Percentiles rank a stretch among this genome's conserved stretches.
phyloP scores from a whole-genome alignment of 129 eudicot genomes.

The Artemisia tridentata region DNA sequence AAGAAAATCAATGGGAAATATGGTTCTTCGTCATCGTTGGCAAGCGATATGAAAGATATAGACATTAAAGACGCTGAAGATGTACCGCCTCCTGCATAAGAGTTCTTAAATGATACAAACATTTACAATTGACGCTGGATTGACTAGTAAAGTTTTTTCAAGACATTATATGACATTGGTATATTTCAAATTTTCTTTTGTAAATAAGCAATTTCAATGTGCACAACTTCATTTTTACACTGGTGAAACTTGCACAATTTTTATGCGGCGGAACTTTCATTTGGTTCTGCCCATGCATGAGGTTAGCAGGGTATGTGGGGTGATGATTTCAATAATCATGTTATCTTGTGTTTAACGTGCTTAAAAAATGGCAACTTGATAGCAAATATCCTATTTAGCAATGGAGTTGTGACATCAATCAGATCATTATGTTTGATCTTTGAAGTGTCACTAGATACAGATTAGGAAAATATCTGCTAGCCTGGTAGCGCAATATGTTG shows the following conservation, averaged over 20 bases:
- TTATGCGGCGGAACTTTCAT: background rate
- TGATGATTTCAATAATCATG: no score
- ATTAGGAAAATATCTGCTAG: no score
- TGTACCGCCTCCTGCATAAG: background rate
- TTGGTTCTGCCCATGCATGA: no score
- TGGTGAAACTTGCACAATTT: background rate
- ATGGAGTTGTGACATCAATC: no score
- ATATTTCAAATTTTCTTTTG: background rate
- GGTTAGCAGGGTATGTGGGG: no score
- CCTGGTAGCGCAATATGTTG: no score
- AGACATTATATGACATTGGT: background rate
- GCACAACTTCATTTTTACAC: no score
- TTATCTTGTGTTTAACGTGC: no score
- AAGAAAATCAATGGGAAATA: conserved; percentile 21
- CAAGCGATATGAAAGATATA: conserved; percentile 44
- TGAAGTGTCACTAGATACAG: no score
- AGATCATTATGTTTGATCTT: no score
- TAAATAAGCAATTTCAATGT: background rate
- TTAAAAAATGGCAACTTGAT: no score
- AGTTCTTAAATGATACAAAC: background rate
- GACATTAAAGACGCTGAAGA: conserved; percentile 33
- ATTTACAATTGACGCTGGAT: background rate
- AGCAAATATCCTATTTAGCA: no score
- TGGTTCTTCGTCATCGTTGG: conserved; percentile 28
- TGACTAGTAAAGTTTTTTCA: background rate